Evolutionary conservation across 1,284 basidiomycete genomes (phyloP), one percentile per base, ranked within the genome.

Genomic region (Heterobasidion occidentale): DNA sequence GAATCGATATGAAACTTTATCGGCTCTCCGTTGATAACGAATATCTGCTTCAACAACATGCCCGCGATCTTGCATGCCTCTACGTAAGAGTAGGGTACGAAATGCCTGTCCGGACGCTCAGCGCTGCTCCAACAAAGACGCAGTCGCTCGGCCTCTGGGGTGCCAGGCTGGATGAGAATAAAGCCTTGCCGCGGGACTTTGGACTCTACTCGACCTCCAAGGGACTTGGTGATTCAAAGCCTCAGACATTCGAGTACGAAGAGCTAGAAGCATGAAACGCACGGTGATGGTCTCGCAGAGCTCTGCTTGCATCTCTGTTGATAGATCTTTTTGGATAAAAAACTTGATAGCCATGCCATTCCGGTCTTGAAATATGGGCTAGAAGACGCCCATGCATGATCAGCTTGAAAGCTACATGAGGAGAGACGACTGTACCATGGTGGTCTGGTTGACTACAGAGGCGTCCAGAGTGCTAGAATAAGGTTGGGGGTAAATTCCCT

Each of bases 271-370:
- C 27, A 44, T 36, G 34, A 36, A 33, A 67, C 77, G 51, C 58
- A 90, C 88, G 1, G 81, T 79, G 54, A 90, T 86, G 19, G 78
- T 82, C 65, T 87, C 82, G 63, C 80, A 83, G 35, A 90, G 67
- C 57, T 86, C 81, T 5, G 78, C 78, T 62, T 87, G 83, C n/a
- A 79, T 73, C 59, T 84, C 79, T 57, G 83, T 75, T 2, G 79
- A 71, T n/a, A 90, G 74, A 66, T 90, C 87, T 64, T 86, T 88
- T 65, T 89, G 86, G 38, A 90, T 79, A 68, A 90, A 90, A 67
- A 90, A 90, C 65, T 90, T 90, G 74, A 88, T 69, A 4, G 86
- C 77, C 52, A 84, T 67, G 46, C 83, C 81, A 63, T 75, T 79
- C 57, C 66, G 69, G 63, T 86, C 85, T 67, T 86, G 83, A 58